Evolutionary conservation across 129 eudicot species (phyloP).

Genomic region (Pittosporum tobira): DNA sequence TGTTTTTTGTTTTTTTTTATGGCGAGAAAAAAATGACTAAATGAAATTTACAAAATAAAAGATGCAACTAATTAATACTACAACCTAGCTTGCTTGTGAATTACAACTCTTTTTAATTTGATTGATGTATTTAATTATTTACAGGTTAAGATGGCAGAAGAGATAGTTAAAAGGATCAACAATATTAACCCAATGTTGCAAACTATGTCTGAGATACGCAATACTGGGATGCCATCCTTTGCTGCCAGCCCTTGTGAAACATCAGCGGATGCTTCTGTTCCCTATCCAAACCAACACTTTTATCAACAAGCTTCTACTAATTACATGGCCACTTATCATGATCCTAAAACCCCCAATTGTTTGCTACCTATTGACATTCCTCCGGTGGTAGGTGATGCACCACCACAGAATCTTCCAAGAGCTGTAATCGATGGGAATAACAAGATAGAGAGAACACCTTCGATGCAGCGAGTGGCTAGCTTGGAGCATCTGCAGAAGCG

Average conservation of each 20-base stretch:
- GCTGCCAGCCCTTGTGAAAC: conserved; percentile 61
- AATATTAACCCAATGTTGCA: conserved; percentile 70
- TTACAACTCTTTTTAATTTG: background rate
- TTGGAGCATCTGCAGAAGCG: conserved; percentile 96
- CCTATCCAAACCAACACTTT: conserved; percentile 58
- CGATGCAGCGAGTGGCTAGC: conserved; percentile 92
- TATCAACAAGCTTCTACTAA: conserved; percentile 37
- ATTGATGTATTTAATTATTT: background rate
- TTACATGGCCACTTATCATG: too few relatives aligned
- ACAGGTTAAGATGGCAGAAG: conserved; percentile 99
- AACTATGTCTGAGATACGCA: conserved; percentile 75
- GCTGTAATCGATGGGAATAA: conserved; percentile 29
- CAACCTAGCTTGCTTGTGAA: too few relatives aligned
- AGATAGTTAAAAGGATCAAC: conserved; percentile 91
- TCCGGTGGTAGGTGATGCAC: conserved; percentile 34
- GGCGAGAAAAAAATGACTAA: too few relatives aligned
- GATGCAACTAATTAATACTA: too few relatives aligned
- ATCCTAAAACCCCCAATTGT: too few relatives aligned
- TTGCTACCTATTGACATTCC: too few relatives aligned
- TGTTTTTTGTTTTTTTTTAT: too few relatives aligned
- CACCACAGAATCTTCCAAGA: conserved; percentile 33
- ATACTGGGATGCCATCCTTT: conserved; percentile 58
- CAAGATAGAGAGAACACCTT: conserved; percentile 61
- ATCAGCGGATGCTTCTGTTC: conserved; percentile 60
- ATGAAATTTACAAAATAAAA: too few relatives aligned